Evolutionary conservation across 2,329 filamentous ascomycete species (phyloP).

Genomic region (Cladosporium sphaerospermum): DNA sequence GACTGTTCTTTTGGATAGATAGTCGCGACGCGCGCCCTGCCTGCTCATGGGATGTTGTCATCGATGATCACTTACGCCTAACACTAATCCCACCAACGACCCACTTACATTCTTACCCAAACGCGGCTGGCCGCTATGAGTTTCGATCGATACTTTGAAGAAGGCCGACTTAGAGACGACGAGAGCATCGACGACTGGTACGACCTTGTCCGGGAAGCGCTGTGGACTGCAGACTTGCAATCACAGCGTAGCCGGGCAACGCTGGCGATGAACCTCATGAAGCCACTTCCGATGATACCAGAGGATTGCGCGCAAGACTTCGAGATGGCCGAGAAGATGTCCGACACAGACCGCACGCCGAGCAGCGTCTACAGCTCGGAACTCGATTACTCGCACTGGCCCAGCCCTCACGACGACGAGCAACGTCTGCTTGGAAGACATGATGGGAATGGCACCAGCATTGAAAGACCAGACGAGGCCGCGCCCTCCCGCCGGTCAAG

Average conservation of each 20-base stretch:
- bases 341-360: not conserved
- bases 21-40: not conserved
- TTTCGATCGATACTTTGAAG: slow-evolving; percentile 9
- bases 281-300: slow-evolving; percentile 2
- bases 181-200: slow-evolving; percentile 2
- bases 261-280: not conserved
- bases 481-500: not conserved
- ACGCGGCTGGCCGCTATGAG: not conserved
- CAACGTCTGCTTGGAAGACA: not conserved
- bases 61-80: not conserved
- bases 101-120: not conserved
- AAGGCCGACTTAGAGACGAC: not conserved
- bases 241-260: not conserved
- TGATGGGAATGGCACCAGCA: not conserved
- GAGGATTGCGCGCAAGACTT: not conserved
- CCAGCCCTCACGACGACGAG: not conserved
- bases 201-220: slow-evolving; percentile 1
- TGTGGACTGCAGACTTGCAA: slow-evolving; percentile 1
- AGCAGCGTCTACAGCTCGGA: not conserved
- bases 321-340: not conserved
- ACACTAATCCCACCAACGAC: not conserved
- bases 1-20: no score
- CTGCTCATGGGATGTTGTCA: not conserved
- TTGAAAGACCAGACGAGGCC: not conserved
- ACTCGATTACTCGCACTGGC: not conserved